Conservation (phyloP, 1,284 basidiomycete genomes). For the Boletellus deceptivus region DNA sequence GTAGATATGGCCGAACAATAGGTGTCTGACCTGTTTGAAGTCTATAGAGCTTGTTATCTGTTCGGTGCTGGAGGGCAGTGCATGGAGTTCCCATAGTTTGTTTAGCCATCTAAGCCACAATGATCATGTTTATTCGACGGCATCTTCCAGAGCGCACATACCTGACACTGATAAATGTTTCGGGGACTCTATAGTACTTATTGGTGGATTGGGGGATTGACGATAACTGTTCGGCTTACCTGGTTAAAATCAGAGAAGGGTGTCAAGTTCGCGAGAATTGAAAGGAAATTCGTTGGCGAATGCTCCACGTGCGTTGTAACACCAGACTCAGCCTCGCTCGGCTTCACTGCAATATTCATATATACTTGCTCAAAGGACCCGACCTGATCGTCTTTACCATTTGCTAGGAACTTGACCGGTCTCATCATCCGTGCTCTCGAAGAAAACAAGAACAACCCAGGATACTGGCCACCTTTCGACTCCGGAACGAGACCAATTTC, state of each 20-base stretch:
- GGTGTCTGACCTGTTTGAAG: conserved; percentile 96
- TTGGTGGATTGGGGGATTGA: conserved; percentile 3
- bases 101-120: conserved; percentile 86
- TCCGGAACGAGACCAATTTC: conserved; percentile 94
- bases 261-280: conserved; percentile 79
- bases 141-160: conserved; percentile 29
- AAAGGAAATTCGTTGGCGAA: conserved; percentile 93
- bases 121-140: conserved; percentile 9
- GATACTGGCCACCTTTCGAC: conserved; percentile 94
- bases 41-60: conserved; percentile 98
- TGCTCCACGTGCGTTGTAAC: conserved; percentile 92
- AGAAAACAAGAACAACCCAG: conserved; percentile 93
- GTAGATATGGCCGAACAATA: conserved; percentile 87
- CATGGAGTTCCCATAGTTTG: conserved; percentile 99
- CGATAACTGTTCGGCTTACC: conserved; percentile 38
- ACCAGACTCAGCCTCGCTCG: conserved; percentile 82
- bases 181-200: conserved; percentile 60
- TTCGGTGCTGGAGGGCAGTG: conserved; percentile 86
- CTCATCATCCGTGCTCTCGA: conserved; percentile 95
- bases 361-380: conserved; percentile 99
- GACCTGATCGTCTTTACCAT: conserved; percentile 86
- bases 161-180: conserved; percentile 88
- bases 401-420: conserved; percentile 89
- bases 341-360: conserved; percentile 95
- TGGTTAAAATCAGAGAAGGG: conserved; percentile 98